These are phyloP conservation scores for Daldinia loculata DNA, from an alignment of 495 filamentous ascomycete genomes.

Conservation along the genomic window DNA sequence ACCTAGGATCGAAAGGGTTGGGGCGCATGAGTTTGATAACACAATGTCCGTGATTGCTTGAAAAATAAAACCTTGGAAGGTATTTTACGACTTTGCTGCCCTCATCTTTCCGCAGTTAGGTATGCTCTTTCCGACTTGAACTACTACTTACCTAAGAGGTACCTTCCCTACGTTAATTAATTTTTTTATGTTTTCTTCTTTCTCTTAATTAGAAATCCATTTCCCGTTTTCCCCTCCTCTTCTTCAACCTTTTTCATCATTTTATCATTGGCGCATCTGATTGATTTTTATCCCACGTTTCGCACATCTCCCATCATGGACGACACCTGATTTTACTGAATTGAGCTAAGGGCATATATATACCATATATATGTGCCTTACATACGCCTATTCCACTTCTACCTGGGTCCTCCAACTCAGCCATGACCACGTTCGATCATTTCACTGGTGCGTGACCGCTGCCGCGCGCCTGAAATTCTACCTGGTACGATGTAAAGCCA, in stretches of 20 bases:
- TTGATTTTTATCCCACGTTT: neutral
- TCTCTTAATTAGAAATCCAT: neutral
- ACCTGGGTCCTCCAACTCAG: conserved; percentile 17
- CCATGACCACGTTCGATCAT: conserved; percentile 36
- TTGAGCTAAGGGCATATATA: conserved; percentile 12
- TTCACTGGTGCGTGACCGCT: conserved; percentile 37
- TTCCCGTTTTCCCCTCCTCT: neutral
- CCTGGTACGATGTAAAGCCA: conserved; percentile 14
- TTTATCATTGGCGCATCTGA: neutral
- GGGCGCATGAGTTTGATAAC: conserved; percentile 38
- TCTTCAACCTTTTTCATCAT: neutral
- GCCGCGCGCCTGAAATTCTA: conserved; percentile 33
- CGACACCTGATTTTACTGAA: neutral
- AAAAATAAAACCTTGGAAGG: neutral
- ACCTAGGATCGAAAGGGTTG: conserved; percentile 28
- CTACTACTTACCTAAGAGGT: too few relatives aligned
- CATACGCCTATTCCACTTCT: conserved; percentile 2
- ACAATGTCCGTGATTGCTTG: conserved; percentile 6
- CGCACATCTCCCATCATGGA: neutral
- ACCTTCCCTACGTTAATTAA: too few relatives aligned
- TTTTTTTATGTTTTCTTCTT: neutral
- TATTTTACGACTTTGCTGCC: conserved; percentile 11
- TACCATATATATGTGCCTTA: conserved; percentile 4
- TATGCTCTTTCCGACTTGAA: neutral
- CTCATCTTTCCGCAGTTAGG: neutral